Evolutionary conservation across 2,329 filamentous ascomycete genomes (phyloP).

Genomic region (Epichloe amarillans): DNA sequence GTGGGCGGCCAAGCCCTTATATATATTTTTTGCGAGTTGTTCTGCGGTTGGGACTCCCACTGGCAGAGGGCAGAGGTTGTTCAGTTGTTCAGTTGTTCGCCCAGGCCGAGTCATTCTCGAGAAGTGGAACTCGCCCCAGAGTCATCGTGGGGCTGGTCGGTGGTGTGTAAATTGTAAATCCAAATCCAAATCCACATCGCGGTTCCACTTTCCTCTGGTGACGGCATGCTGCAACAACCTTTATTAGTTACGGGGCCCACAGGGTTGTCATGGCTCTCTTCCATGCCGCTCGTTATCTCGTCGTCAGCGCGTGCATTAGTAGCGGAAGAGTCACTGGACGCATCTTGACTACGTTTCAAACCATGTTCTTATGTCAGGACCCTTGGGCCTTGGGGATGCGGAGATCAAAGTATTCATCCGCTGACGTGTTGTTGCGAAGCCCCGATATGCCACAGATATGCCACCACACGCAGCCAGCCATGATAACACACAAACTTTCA

Average conservation of each 20-base stretch:
- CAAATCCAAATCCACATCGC: slow-evolving; percentile 8
- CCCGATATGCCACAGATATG: too few species aligned
- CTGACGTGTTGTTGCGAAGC: too few species aligned
- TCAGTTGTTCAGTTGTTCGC: not conserved
- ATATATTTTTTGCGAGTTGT: slow-evolving; percentile 12
- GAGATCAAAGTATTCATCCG: too few species aligned
- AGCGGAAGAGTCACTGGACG: too few species aligned
- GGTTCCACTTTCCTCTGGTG: slow-evolving; percentile 9
- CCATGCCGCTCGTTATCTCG: too few species aligned
- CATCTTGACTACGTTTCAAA: too few species aligned
- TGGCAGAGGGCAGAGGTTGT: not conserved
- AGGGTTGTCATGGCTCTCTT: not conserved
- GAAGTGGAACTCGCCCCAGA: not conserved
- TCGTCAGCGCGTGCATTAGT: too few species aligned
- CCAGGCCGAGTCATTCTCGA: slow-evolving; percentile 3
- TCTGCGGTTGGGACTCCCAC: slow-evolving; percentile 1
- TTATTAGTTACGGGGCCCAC: not conserved
- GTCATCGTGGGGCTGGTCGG: not conserved
- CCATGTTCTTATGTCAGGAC: too few species aligned
- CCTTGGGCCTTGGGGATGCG: too few species aligned
- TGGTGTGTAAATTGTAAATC: not conserved
- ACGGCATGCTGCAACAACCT: slow-evolving; percentile 2
- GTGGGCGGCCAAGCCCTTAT: slow-evolving; percentile 21
- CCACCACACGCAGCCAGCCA: too few species aligned
- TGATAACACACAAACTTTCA: not conserved